Evolutionary conservation across 1,284 basidiomycete genomes (phyloP), one percentile per base, ranked within the genome.

Genomic region (Prillingera fragicola): DNA sequence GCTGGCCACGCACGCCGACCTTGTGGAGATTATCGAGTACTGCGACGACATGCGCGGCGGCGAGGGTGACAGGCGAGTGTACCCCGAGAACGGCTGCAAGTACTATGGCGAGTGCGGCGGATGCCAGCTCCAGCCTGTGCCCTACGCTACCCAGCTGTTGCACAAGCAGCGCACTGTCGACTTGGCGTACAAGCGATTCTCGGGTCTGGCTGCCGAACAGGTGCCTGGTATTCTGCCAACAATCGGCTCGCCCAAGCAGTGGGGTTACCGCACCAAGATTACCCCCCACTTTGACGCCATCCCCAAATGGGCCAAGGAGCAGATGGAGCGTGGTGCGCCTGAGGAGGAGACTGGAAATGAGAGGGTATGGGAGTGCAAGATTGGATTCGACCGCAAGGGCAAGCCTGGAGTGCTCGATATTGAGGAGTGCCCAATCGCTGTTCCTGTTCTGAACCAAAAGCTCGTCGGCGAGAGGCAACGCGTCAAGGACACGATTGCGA

Each of bases 351-450:
- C 26, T 4, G 14, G 23, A 28, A 51, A 50, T 17, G 46, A 52
- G 33, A 52, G 47, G 44, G 23, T 23, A 14, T 67, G 55, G 55
- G 49, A 57, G 31, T 57, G 49, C 32, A 46, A 31, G 41, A 82
- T 98, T 39, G 94, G 94, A 0, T 98, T 97, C 70, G 92, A 96
- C 58, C 69, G 79, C 34, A 82, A 84, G 28, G 87, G 87, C 1
- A 81, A 78, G 29, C 79, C 81, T 38, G 77, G 78, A 17, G 84
- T 89, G 8, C 73, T 97, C 70, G 94, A 98, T 65, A 98, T 98
- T 52, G 94, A 97, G 82, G 94, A 96, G 71, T 97, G 94, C 63
- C 85, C 88, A 1, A 94, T 98, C 38, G 90, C 89, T 0, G 91
- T 91, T 0, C 74, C 80, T 0, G 78, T 86, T 2, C 77, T 97